Base-by-base conservation (phyloP, 768 basidiomycete species). In the Saitozyma podzolica region DNA sequence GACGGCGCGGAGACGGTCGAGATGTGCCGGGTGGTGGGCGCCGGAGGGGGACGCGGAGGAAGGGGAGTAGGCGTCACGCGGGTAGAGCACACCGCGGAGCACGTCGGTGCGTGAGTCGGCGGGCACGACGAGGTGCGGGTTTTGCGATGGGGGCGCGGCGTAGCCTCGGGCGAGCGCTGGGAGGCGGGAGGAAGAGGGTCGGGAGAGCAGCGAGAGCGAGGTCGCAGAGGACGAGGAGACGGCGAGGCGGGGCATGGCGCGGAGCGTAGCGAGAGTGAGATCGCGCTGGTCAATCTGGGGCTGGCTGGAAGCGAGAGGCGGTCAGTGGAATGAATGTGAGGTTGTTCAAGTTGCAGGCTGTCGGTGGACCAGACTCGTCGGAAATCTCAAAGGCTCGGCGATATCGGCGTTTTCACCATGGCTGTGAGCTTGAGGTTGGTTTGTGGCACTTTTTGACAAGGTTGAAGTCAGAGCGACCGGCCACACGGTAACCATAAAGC, bases 1-100 rank as follows among this genome's bases (percentile, higher is more conserved):
- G n/a, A 90, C 90, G 58, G 84, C 84, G 67, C 89, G 87, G 14
- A 97, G 81, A 9, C 90, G 87, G 54, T 83, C 85, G 42, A 84
- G 85, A 39, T 91, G 88, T 77, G 92, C 87, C 48, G 87, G 87
- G 61, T 91, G 86, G 88, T 92, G 91, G 59, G 88, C 85, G 10
- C 92, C 92, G 3, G 86, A 88, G 3, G 92, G 92, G 0, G 73
- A 68, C 17, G 88, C 84, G 29, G 89, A 79, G 58, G 84, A 84
- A 73, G 85, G 86, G 57, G 89, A 77, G 53, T 58, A 60, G 1
- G 71, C 43, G 74, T 89, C 90, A 49, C 84, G 82, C 1, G 92
- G 92, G 79, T 92, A 95, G 62, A 95, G 85, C 52, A 85, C 83
- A 71, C 87, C 86, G 63, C 90, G 89, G 58, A 94, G 87, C 65